Percentiles rank a stretch among this genome's conserved stretches.
Conservation (phyloP, 768 basidiomycete genomes). For the Astraeus odoratus region DNA sequence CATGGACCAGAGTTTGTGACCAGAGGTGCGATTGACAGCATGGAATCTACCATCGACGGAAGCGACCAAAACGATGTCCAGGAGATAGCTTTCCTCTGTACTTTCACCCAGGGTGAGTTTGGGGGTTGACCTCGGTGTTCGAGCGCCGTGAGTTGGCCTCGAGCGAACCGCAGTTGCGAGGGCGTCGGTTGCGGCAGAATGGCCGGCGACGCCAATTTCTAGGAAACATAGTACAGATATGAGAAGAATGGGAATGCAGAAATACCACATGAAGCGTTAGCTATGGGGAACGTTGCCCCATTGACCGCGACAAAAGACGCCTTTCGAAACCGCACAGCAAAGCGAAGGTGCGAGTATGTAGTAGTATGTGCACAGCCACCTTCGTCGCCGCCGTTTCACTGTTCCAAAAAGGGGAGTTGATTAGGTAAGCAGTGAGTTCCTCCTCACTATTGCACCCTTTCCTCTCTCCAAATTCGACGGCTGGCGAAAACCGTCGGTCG, state of each 20-base stretch:
- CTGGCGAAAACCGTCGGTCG: too few species aligned
- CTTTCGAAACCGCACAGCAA: slow-evolving; percentile 1
- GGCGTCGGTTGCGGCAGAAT: slow-evolving; percentile 18
- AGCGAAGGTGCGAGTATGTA: not conserved
- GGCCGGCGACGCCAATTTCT: slow-evolving; percentile 25
- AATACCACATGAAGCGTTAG: slow-evolving; percentile 20
- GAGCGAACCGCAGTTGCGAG: slow-evolving; percentile 19
- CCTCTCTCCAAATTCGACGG: too few species aligned
- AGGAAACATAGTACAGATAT: slow-evolving; percentile 26
- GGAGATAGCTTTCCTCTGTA: slow-evolving; percentile 48
- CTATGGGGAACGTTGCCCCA: slow-evolving; percentile 32
- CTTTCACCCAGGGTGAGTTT: slow-evolving; percentile 10
- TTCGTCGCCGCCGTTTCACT: not conserved
- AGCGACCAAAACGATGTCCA: slow-evolving; percentile 83
- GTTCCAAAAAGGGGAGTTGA: not conserved
- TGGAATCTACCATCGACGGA: slow-evolving; percentile 95
- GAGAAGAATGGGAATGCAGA: slow-evolving; percentile 20
- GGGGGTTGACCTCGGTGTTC: slow-evolving; percentile 8
- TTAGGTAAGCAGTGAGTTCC: not conserved
- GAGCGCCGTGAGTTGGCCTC: slow-evolving; percentile 17
- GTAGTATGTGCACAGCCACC: not conserved
- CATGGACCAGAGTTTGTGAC: slow-evolving; percentile 85
- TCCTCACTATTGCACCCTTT: not conserved
- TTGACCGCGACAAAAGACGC: slow-evolving; percentile 12
- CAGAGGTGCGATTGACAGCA: slow-evolving; percentile 83